phyloP scores from a whole-genome alignment of 306 rosid species.

The Crotalaria pallida region DNA sequence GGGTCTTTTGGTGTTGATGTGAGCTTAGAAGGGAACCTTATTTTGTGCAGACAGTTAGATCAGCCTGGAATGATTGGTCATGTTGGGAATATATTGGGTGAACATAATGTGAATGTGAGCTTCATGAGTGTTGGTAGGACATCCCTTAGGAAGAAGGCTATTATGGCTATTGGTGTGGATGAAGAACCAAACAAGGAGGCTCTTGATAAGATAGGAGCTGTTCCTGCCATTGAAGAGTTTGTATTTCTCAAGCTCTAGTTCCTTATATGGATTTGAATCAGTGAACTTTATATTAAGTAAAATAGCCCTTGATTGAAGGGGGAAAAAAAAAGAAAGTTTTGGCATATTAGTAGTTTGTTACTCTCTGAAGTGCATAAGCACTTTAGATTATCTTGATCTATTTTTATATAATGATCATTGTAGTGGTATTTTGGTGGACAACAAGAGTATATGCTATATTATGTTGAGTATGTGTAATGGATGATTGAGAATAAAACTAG shows the following conservation, averaged over 20 bases:
- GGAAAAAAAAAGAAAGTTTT: background rate
- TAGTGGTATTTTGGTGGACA: background rate
- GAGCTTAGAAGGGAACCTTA: conserved; percentile 81
- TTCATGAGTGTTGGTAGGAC: conserved; percentile 96
- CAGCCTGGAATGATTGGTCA: conserved; percentile 92
- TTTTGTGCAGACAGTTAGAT: conserved; percentile 73
- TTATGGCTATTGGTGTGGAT: conserved; percentile 93
- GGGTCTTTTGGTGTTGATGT: conserved; percentile 76
- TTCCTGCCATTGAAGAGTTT: conserved; percentile 75
- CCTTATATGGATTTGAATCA: background rate
- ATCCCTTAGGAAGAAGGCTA: conserved; percentile 46
- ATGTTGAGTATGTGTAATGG: background rate
- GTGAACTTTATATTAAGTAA: background rate
- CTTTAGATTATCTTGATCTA: background rate
- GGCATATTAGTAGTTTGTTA: background rate
- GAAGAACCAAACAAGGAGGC: conserved; percentile 64
- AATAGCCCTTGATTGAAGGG: background rate
- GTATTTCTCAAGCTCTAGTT: conserved; percentile 70
- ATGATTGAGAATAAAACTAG: conserved; percentile 27
- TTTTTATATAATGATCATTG: background rate
- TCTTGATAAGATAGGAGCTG: conserved; percentile 58
- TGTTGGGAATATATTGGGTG: conserved; percentile 71
- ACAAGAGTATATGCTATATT: background rate
- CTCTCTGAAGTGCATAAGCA: background rate
- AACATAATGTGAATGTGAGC: conserved; percentile 71